Evolutionary conservation across 495 filamentous ascomycete genomes (phyloP).

Genomic region (Arthonia radiata): DNA sequence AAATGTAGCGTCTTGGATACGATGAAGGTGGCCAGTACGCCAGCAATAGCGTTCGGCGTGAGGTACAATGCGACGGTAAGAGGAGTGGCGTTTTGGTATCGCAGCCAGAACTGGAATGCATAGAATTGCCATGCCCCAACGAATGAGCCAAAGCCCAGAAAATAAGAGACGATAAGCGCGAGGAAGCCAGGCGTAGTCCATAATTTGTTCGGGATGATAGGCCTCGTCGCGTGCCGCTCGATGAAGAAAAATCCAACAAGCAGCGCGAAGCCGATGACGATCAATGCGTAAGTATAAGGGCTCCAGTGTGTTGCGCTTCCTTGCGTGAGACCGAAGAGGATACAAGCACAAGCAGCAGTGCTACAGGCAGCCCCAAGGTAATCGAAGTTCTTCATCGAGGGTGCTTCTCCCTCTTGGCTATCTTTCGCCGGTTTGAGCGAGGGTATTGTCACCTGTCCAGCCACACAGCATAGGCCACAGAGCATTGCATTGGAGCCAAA

Average conservation of each 20-base stretch:
- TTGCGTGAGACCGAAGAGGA: slow-evolving; percentile 7
- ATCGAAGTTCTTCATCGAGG: slow-evolving; percentile 3
- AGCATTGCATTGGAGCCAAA: slow-evolving; percentile 6
- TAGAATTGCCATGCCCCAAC: slow-evolving; percentile 26
- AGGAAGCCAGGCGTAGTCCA: slow-evolving; percentile 20
- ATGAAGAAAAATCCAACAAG: slow-evolving; percentile 3
- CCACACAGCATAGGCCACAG: slow-evolving; percentile 1
- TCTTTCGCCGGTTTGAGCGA: slow-evolving; percentile 2
- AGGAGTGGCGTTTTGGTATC: slow-evolving; percentile 16
- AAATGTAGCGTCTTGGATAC: slow-evolving; percentile 21
- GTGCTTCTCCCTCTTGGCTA: background rate
- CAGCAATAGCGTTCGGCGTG: slow-evolving; percentile 20
- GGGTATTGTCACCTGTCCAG: slow-evolving; percentile 4
- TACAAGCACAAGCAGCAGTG: slow-evolving; percentile 1
- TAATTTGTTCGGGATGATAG: slow-evolving; percentile 4
- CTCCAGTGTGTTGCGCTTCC: slow-evolving; percentile 3
- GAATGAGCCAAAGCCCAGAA: slow-evolving; percentile 22
- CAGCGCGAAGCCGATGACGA: slow-evolving; percentile 3
- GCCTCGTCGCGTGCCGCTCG: slow-evolving; percentile 2
- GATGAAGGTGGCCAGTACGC: slow-evolving; percentile 20
- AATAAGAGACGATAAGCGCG: slow-evolving; percentile 22
- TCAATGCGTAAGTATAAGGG: slow-evolving; percentile 5
- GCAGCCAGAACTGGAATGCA: slow-evolving; percentile 24
- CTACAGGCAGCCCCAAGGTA: slow-evolving; percentile 2
- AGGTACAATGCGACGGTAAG: slow-evolving; percentile 19